Base-by-base conservation (phyloP, 1,284 basidiomycete species). In the Cutaneotrichosporon cutaneum region DNA sequence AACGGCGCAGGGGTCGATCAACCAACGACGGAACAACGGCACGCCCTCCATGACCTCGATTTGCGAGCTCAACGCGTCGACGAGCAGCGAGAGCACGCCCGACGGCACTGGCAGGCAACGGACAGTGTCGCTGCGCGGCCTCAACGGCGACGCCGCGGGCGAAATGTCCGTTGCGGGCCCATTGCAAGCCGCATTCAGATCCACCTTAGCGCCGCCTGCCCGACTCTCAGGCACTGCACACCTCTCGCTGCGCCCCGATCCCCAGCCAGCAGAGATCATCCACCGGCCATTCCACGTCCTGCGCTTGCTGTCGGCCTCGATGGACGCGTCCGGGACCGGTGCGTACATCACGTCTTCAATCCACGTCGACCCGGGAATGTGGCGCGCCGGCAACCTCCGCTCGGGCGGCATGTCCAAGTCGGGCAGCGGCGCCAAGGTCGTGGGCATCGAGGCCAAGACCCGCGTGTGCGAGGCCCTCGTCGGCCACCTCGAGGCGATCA, bases 261-360 rank as follows among this genome's bases (percentile, higher is more conserved):
- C 66, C 0, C 72, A 76, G 50, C 92, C 92, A 1, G 78, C 80
- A 6, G 89, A 92, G 68, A 82, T 87, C n/a, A 78, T 90, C 55
- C 84, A 89, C 60, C 88, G 92, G 66, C 92, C 94, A 7, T 96
- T 95, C 77, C 89, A 94, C 75, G 85, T 97, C 82, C 89, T 97
- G 87, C 83, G 84, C 57, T 84, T 92, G 33, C 80, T 96, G 24
- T 84, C 87, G 61, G 84, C 82, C 47, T 93, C 92, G 16, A 94
- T 95, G 76, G 73, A 77, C 85, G 85, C 85, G 30, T 86, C 86
- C n/a, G 83, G 85, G 59, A 85, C 88, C 2, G 94, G 94, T 13
- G 91, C 89, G 14, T 96, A 95, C 75, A 82, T 98, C 60, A 95
- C 92, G 1, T 87, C 87, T 27, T 85, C 88, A 47, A 81, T 99